Evolutionary conservation across 164 flowering plant genomes (phyloP), one percentile per base, ranked within the genome.

Genomic region (Aristolochia fimbriata): DNA sequence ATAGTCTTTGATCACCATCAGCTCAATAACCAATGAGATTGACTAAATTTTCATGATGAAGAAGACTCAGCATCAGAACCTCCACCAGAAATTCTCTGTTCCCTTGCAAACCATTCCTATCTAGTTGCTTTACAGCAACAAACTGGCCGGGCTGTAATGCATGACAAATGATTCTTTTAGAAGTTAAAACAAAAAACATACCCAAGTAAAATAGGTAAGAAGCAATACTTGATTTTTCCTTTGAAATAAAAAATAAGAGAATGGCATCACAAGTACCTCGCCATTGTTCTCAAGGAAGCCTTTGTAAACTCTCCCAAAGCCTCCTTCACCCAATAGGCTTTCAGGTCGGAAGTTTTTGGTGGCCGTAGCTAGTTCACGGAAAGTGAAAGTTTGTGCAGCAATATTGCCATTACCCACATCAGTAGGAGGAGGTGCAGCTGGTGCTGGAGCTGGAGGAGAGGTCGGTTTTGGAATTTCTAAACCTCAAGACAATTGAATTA

Each of bases 101-200:
- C 62, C 95, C 95, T 74, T 85, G 95, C 62, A 85, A 63, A 31
- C 95, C 88, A 67, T 83, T 85, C 45, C 88, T 75, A 63, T 83
- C 87, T 27, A 87, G 87, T 65, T 85, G 88, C 72, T 87, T 87
- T 60, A 87, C 82, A 9, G 95, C 91, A 24, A 82, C 84, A 48
- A 68, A 51, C 89, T 84, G 78, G 64, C 11, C 59, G 57, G 47
- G 43, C 43, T 37, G 43, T 37, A 37, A 37, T 37, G 27, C 30
- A 52, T 7, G 6, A 30, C 17, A 20, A 30, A 25, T 56, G 30
- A 15, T 7, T n/a, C 30, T n/a, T n/a, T n/a, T n/a, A n/a, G n/a
- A n/a, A n/a, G n/a, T n/a, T n/a, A 17, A 45, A 30, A 57, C 19
- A 10, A 30, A 33, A 24, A 15, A 16, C 25, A 10, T 15, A 20